Evolutionary conservation across 208 protist species (phyloP), one percentile per base, ranked within the genome.

Genomic region (Acanthamoeba lenticulata): DNA sequence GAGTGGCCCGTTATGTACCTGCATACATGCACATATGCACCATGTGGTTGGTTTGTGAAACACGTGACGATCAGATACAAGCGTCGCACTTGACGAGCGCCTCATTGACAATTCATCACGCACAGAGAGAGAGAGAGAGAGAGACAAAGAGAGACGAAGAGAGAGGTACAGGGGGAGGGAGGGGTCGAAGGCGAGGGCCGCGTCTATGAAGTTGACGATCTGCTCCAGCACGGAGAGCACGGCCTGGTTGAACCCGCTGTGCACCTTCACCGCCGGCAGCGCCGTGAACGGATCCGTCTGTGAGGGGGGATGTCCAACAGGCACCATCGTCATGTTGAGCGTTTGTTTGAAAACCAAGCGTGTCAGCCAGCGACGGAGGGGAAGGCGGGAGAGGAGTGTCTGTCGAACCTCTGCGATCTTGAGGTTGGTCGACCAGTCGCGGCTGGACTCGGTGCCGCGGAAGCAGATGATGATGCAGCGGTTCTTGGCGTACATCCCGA

Each of bases 1-100:
- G 89, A 93, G 44, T 93, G 89, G 24, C 89, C 89, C 6, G 89
- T 93, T 13, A 93, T 34, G 34, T 47, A 93, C 0, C 55, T 93
- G 5, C 19, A 74, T 6, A 57, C 32, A 2, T 7, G n/a, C n/a
- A n/a, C n/a, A n/a, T n/a, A n/a, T n/a, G n/a, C n/a, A n/a, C n/a
- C n/a, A n/a, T n/a, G n/a, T n/a, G n/a, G n/a, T n/a, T n/a, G n/a
- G n/a, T n/a, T n/a, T n/a, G n/a, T n/a, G n/a, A n/a, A n/a, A n/a
- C n/a, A n/a, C n/a, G n/a, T n/a, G n/a, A n/a, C n/a, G n/a, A n/a
- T n/a, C n/a, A n/a, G n/a, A n/a, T n/a, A n/a, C n/a, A n/a, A n/a
- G n/a, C n/a, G n/a, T n/a, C n/a, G n/a, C n/a, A n/a, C n/a, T n/a
- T n/a, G n/a, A n/a, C n/a, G n/a, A n/a, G n/a, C n/a, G n/a, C n/a